These are phyloP conservation scores for Parastagonospora nodorum DNA, from an alignment of 2,329 filamentous ascomycete genomes.

Conservation along the genomic window DNA sequence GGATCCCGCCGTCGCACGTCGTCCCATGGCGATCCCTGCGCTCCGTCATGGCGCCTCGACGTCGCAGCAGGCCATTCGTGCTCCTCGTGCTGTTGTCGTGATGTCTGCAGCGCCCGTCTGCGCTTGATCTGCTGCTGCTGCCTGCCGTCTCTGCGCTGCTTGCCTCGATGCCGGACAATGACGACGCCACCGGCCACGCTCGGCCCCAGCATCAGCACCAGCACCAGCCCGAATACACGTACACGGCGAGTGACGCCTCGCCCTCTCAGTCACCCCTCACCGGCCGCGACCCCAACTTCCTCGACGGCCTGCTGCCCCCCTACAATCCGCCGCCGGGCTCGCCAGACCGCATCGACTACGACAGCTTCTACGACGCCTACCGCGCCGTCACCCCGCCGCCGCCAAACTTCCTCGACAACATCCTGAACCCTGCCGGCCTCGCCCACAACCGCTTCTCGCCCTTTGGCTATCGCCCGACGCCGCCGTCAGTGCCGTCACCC, in stretches of 20 bases:
- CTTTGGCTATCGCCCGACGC: slow-evolving; percentile 12
- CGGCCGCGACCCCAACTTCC: slow-evolving; percentile 3
- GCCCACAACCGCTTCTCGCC: slow-evolving; percentile 19
- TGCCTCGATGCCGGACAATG: slow-evolving; percentile 26
- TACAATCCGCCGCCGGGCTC: slow-evolving; percentile 1
- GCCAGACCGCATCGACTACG: slow-evolving; percentile 7
- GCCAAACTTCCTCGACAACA: slow-evolving; percentile 34
- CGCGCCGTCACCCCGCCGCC: slow-evolving; percentile 19
- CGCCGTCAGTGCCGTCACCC: neutral
- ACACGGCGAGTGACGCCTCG: slow-evolving; percentile 2
- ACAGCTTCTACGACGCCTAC: slow-evolving; percentile 20
- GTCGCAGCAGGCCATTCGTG: neutral
- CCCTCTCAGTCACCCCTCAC: too few relatives aligned
- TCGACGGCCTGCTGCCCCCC: slow-evolving; percentile 1
- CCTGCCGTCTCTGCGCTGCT: slow-evolving; percentile 1
- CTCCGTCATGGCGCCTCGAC: neutral
- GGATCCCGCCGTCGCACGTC: neutral
- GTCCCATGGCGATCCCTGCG: slow-evolving; percentile 4
- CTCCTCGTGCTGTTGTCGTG: neutral
- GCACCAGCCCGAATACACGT: neutral
- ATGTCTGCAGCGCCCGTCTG: slow-evolving; percentile 1
- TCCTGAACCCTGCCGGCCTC: slow-evolving; percentile 33
- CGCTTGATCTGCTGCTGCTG: slow-evolving; percentile 1
- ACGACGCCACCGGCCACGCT: slow-evolving; percentile 5
- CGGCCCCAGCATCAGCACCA: neutral